phyloP scores from a whole-genome alignment of 495 filamentous ascomycete species.

The Immersiella caudata region DNA sequence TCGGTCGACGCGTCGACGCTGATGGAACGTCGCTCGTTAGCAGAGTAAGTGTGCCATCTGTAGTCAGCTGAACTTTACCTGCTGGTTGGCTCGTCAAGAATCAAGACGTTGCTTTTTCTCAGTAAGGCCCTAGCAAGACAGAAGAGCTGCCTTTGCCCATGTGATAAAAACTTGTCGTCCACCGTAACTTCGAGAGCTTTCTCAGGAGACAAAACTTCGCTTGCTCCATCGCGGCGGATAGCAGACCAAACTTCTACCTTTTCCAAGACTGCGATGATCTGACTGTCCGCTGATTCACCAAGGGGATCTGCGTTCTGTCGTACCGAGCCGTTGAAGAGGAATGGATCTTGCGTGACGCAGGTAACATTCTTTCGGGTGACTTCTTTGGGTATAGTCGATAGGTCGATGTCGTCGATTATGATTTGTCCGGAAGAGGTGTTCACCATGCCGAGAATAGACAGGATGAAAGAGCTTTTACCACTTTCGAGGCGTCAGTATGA shows the following conservation, averaged over 20 bases:
- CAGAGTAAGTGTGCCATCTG: too few species aligned
- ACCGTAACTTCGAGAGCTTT: neutral
- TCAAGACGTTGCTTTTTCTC: constrained; percentile 29
- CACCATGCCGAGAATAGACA: constrained; percentile 17
- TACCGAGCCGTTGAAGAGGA: constrained; percentile 10
- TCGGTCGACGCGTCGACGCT: constrained; percentile 49
- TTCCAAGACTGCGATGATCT: constrained; percentile 11
- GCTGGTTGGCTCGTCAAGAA: constrained; percentile 40
- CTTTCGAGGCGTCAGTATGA: neutral
- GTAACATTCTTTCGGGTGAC: constrained; percentile 7
- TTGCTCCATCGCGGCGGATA: neutral
- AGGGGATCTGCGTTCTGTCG: constrained; percentile 13
- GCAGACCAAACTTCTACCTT: constrained; percentile 13
- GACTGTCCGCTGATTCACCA: constrained; percentile 6
- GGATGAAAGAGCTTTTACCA: constrained; percentile 13
- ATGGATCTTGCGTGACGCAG: constrained; percentile 16
- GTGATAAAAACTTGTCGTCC: constrained; percentile 37
- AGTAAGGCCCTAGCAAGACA: constrained; percentile 62
- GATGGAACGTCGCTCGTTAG: too few species aligned
- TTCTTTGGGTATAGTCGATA: constrained; percentile 4
- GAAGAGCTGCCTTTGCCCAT: constrained; percentile 65
- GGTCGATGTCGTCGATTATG: constrained; percentile 9
- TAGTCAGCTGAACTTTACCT: constrained; percentile 21
- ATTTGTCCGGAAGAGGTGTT: constrained; percentile 8
- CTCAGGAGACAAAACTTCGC: neutral